Conservation (phyloP, 768 basidiomycete genomes). For the Tulasnella sp. region DNA sequence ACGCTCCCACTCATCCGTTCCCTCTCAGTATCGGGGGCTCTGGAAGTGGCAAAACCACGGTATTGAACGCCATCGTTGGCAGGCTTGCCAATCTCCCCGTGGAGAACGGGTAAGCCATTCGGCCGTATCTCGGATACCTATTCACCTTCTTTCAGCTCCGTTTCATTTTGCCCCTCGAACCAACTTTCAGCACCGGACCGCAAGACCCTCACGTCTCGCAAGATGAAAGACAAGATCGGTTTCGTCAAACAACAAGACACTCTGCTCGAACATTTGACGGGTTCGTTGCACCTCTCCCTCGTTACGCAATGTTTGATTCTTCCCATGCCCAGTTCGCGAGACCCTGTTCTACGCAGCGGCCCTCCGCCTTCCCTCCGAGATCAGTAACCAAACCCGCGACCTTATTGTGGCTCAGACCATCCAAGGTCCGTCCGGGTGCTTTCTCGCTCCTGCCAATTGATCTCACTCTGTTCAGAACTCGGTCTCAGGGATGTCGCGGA, state of each 20-base stretch:
- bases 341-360: constrained; percentile 30
- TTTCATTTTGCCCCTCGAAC: background rate
- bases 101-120: constrained; percentile 22
- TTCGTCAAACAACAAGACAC: constrained; percentile 33
- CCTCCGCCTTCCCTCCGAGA: constrained; percentile 29
- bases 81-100: constrained; percentile 25
- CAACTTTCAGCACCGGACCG: constrained; percentile 5
- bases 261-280: constrained; percentile 31
- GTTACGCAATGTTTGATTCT: background rate
- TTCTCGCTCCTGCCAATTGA: background rate
- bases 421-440: constrained; percentile 13
- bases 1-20: background rate
- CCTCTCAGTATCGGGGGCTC: constrained; percentile 23
- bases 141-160: background rate
- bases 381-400: constrained; percentile 22
- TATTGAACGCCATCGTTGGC: constrained; percentile 28
- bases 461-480: constrained; percentile 25
- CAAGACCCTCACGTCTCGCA: constrained; percentile 18
- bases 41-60: constrained; percentile 29
- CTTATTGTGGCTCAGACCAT: constrained; percentile 35
- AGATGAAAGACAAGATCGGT: constrained; percentile 27
- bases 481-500: constrained; percentile 34
- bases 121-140: background rate
- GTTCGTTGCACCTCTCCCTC: constrained; percentile 16
- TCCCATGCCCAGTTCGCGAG: constrained; percentile 27